These are phyloP conservation scores for Miscanthus lutarioriparius DNA, from an alignment of 176 grass and related monocot genomes.

Conservation along the genomic window DNA sequence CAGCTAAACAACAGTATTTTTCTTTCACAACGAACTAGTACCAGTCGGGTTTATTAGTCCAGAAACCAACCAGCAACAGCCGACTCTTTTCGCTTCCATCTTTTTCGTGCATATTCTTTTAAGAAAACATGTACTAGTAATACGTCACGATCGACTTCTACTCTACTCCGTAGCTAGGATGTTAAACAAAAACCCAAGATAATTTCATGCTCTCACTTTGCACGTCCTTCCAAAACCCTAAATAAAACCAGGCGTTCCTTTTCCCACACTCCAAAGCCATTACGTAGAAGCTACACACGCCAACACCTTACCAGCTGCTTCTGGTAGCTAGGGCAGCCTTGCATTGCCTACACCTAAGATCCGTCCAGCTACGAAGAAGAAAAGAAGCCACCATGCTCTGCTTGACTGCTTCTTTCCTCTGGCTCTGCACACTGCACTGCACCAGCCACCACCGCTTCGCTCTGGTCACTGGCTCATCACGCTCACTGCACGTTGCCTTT, in stretches of 20 bases:
- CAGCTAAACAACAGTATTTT: too few species aligned
- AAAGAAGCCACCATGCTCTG: too few species aligned
- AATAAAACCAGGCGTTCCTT: background rate
- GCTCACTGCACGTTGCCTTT: background rate
- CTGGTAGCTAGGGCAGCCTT: background rate
- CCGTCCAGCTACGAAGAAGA: too few species aligned
- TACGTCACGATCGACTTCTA: too few species aligned
- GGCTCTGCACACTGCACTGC: too few species aligned
- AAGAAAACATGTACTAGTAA: background rate
- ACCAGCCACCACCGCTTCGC: too few species aligned
- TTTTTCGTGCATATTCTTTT: background rate
- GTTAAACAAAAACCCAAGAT: background rate
- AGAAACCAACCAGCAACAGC: too few species aligned
- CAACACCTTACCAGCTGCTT: background rate
- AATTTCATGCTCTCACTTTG: background rate
- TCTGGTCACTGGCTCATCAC: background rate
- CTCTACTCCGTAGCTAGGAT: background rate
- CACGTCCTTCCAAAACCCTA: constrained; percentile 10
- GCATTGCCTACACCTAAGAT: background rate
- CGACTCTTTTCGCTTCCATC: background rate
- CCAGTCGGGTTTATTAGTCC: too few species aligned
- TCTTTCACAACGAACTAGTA: too few species aligned
- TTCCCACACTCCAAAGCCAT: background rate
- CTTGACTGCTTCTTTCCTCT: too few species aligned
- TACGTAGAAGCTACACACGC: background rate